A percentile compares a stretch with the other conserved stretches of the same genome.
Evolutionary conservation across 345 rosid species (phyloP).

Genomic region (Eucalyptus victrix): DNA sequence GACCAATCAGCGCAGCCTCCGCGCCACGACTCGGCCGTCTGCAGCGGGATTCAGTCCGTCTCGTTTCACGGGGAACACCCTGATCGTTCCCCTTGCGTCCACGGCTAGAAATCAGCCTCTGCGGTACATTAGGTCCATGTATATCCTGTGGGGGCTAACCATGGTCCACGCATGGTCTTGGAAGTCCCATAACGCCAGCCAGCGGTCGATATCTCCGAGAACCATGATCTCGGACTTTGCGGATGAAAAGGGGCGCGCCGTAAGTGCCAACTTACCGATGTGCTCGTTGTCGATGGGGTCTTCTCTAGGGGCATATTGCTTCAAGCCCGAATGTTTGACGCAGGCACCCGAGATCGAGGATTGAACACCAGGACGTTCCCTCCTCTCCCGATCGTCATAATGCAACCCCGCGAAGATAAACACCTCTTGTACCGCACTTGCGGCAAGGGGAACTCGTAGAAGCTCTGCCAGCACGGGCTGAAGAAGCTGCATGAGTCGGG

Average conservation of each 20-base stretch:
- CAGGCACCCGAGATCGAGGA: not conserved
- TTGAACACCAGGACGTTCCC: not conserved
- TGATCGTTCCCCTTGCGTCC: not conserved
- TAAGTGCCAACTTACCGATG: not conserved
- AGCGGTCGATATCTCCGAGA: not conserved
- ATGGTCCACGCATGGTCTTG: not conserved
- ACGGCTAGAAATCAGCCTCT: not conserved
- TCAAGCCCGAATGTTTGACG: rapidly evolving
- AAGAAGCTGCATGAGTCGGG: not conserved
- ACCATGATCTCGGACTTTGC: not conserved
- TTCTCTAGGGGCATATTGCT: not conserved
- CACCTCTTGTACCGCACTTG: not conserved
- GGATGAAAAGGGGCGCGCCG: not conserved
- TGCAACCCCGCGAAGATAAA: not conserved
- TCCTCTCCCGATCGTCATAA: not conserved
- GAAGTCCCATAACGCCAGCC: not conserved
- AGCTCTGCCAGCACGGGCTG: not conserved
- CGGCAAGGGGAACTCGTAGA: not conserved
- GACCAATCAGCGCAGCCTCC: not conserved
- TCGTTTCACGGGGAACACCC: not conserved
- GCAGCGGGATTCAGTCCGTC: not conserved
- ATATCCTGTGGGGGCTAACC: not conserved
- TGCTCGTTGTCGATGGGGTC: not conserved
- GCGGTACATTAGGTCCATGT: not conserved
- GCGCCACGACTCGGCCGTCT: not conserved